Conservation (phyloP, 2,329 filamentous ascomycete species). For the Periconia digitata region DNA sequence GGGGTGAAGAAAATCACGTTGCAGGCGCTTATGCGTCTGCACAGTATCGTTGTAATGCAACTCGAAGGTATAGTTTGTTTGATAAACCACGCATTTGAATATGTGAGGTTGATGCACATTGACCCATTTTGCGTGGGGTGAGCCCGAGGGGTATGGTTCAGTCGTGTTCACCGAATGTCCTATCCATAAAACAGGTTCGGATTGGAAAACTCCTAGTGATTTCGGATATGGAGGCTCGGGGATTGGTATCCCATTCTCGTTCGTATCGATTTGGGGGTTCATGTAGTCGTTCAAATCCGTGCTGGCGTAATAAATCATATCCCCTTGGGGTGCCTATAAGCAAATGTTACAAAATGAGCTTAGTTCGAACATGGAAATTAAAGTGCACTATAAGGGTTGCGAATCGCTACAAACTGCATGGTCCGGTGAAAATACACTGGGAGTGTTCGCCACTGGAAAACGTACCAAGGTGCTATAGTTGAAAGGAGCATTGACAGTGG, state of each 20-base stretch:
- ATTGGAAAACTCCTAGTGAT: constrained; percentile 34
- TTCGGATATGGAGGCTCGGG: constrained; percentile 26
- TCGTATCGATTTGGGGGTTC: constrained; percentile 27
- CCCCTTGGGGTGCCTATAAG: constrained; percentile 36
- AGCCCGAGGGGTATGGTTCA: constrained; percentile 21
- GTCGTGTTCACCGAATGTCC: constrained; percentile 36
- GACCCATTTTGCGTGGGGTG: constrained; percentile 31
- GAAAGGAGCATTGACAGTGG: constrained; percentile 25
- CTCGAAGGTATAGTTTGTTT: constrained; percentile 40
- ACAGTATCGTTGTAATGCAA: constrained; percentile 29
- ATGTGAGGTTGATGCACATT: constrained; percentile 36
- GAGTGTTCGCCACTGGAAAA: too few relatives aligned
- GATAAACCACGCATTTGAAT: constrained; percentile 38
- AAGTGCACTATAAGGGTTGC: too few relatives aligned
- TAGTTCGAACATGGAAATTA: too few relatives aligned
- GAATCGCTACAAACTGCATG: too few relatives aligned
- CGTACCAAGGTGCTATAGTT: too few relatives aligned
- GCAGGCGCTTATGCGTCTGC: constrained; percentile 23
- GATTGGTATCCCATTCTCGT: constrained; percentile 23
- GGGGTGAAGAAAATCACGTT: constrained; percentile 32
- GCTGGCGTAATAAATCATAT: constrained; percentile 31
- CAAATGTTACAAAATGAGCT: too few relatives aligned
- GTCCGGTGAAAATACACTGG: too few relatives aligned
- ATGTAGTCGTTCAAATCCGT: constrained; percentile 37
- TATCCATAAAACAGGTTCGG: constrained; percentile 41